Base-by-base conservation (phyloP, 1,284 basidiomycete genomes). In the Tilletia walkeri region DNA sequence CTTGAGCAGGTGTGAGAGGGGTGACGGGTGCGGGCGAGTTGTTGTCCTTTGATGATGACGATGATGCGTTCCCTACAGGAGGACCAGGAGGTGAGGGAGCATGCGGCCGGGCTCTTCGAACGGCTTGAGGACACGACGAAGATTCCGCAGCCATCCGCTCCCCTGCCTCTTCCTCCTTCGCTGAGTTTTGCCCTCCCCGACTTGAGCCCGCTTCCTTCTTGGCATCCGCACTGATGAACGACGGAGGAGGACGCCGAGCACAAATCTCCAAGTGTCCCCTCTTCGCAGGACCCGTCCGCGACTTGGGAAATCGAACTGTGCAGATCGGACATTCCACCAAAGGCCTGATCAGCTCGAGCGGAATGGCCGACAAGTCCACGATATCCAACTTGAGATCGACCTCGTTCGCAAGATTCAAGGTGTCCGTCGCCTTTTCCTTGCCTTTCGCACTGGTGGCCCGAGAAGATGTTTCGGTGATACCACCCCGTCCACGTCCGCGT, bases 281-380 rank as follows among this genome's bases (percentile, higher is more conserved):
- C 59, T 63, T 63, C 38, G 59, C 59, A 10, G 59, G 59, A 39
- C 59, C 59, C 59, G 59, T 16, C 34, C 59, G 59, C n/a, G 59
- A 63, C 36, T 63, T 63, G 0, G 59, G 34, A 10, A 34, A 63
- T 14, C 59, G 4, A 7, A 39, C 34, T 14, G 34, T n/a, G 14
- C 59, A 63, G 34, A 63, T 38, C 30, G 59, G 59, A 63, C 59
- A 63, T 6, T 20, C 4, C 36, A 6, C 36, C 34, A 63, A 34
- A 12, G 59, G 59, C 39, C 59, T 10, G 2, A 63, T 20, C 12
- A 39, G 30, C 6, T 38, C 34, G 6, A 63, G 34, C 30, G 59
- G 38, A 20, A 63, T 63, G 34, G 16, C 34, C 7, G 50, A 53
- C 10, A 53, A 18, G 16, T 53, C 50, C 12, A 53, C 50, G 50